Percentiles rank a stretch among this genome's conserved stretches.
Evolutionary conservation across 495 filamentous ascomycete genomes (phyloP).

Genomic region (Penicillium mononematosum): DNA sequence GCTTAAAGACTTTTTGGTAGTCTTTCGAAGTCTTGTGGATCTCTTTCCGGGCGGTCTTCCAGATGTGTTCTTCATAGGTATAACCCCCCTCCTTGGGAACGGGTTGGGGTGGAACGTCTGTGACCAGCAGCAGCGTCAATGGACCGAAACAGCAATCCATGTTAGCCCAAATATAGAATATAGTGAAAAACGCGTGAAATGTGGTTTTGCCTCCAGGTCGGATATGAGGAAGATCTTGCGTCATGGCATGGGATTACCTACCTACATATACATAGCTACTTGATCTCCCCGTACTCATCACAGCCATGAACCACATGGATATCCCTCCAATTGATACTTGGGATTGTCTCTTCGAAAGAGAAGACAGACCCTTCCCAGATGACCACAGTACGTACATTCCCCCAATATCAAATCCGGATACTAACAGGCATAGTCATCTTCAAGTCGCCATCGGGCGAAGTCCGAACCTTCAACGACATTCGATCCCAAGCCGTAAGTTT

Average conservation of each 20-base stretch:
- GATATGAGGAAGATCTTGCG: not conserved
- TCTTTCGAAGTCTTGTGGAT: too few species aligned
- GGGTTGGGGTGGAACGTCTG: too few species aligned
- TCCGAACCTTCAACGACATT: not conserved
- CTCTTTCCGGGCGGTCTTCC: too few species aligned
- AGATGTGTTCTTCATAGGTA: too few species aligned
- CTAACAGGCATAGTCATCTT: not conserved
- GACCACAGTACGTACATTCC: not conserved
- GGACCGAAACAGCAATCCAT: too few species aligned
- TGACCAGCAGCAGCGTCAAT: too few species aligned
- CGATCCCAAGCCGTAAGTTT: not conserved
- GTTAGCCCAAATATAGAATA: too few species aligned
- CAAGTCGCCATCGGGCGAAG: not conserved
- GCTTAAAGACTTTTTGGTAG: too few species aligned
- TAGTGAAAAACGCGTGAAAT: too few species aligned
- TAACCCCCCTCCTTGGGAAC: too few species aligned
- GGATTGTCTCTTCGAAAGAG: constrained; percentile 6
- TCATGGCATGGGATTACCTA: not conserved
- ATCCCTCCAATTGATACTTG: not conserved
- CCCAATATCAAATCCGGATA: not conserved
- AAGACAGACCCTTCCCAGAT: constrained; percentile 1
- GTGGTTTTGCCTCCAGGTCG: too few species aligned
- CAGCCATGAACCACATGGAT: not conserved
- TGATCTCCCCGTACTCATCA: not conserved
- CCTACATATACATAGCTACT: too few species aligned